Evolutionary conservation across 805 yeast species (phyloP).

Genomic region (Ascoidea tarda): DNA sequence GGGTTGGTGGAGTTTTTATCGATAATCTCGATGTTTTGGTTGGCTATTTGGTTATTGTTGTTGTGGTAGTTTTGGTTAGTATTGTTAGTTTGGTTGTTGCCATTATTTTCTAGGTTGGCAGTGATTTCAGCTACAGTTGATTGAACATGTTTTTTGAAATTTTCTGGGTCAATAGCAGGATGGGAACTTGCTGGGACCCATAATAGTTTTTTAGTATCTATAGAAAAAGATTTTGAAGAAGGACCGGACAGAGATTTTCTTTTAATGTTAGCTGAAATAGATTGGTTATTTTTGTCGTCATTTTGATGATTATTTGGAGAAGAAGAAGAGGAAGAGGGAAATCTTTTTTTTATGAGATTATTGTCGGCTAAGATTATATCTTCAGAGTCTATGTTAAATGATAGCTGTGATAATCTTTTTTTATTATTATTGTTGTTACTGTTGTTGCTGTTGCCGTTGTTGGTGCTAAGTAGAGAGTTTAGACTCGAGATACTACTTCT

Average conservation of each 20-base stretch:
- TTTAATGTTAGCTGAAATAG: neutral
- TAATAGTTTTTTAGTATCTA: slow-evolving; percentile 35
- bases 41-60: neutral
- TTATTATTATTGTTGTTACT: too few relatives aligned
- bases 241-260: neutral
- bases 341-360: too few relatives aligned
- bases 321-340: neutral
- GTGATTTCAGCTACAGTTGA: slow-evolving; percentile 17
- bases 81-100: slow-evolving; percentile 17
- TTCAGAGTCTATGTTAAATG: too few relatives aligned
- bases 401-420: too few relatives aligned
- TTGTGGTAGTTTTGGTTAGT: slow-evolving; percentile 6
- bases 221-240: slow-evolving; percentile 1
- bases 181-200: slow-evolving; percentile 97
- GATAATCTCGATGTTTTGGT: slow-evolving; percentile 4
- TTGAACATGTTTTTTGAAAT: slow-evolving; percentile 55
- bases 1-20: neutral
- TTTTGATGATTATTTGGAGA: neutral
- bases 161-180: slow-evolving; percentile 91
- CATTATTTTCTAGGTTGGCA: slow-evolving; percentile 14
- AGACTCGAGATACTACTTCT: slow-evolving; percentile 11
- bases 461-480: slow-evolving; percentile 1
- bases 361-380: neutral
- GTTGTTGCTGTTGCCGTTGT: slow-evolving; percentile 1
- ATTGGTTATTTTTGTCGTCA: neutral